A percentile compares a stretch with the other conserved stretches of the same genome.
phyloP scores from a whole-genome alignment of 2,329 filamentous ascomycete species.

The Epichloe aotearoae region DNA sequence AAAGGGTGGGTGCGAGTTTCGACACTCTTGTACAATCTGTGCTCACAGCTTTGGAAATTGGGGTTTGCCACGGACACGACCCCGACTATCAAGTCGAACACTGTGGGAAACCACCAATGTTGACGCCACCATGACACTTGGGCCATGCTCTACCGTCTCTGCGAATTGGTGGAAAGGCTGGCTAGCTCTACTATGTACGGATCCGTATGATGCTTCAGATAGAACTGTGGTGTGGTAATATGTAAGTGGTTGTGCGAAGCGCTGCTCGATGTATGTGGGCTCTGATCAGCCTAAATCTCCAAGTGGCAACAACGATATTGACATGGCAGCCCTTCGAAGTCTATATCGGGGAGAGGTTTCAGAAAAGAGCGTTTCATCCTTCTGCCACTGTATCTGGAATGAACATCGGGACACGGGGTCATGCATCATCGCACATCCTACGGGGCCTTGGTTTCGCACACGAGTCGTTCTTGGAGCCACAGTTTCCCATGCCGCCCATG shows the following conservation, averaged over 20 bases:
- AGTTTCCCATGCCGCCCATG: not conserved
- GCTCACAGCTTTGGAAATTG: not conserved
- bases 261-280: not conserved
- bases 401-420: not conserved
- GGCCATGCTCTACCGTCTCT: not conserved
- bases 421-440: not conserved
- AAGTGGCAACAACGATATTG: not conserved
- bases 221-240: not conserved
- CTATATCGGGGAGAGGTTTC: not conserved
- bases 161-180: not conserved
- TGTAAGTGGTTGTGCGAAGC: not conserved
- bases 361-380: not conserved
- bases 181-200: not conserved
- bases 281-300: not conserved
- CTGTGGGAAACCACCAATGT: not conserved
- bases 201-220: not conserved
- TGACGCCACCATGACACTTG: not conserved
- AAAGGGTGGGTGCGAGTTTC: not conserved
- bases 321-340: not conserved
- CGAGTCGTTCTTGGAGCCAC: not conserved
- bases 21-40: not conserved
- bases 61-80: not conserved
- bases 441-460: not conserved
- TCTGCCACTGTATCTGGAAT: not conserved
- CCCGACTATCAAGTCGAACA: not conserved